Percentiles rank a stretch among this genome's conserved stretches.
These are phyloP conservation scores for Sindora glabra DNA, from an alignment of 306 rosid species.

Conservation along the genomic window DNA sequence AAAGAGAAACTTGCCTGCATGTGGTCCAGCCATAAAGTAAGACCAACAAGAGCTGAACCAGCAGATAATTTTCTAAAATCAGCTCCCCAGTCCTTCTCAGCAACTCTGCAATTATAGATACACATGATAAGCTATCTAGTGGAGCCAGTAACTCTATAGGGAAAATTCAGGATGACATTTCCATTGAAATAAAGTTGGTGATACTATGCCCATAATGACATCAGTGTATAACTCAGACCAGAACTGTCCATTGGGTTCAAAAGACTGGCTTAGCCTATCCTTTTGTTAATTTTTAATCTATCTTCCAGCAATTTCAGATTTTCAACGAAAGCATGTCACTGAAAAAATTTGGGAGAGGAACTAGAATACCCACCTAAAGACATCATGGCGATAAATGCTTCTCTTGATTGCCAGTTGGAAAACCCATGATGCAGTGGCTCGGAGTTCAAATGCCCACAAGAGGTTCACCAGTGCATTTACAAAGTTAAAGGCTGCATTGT, in stretches of 20 bases:
- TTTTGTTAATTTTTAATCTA: neutral
- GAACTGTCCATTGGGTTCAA: neutral
- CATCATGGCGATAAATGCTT: slow-evolving; percentile 55
- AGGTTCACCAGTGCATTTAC: slow-evolving; percentile 83
- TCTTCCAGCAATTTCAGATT: neutral
- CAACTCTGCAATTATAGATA: slow-evolving; percentile 54
- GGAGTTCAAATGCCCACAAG: slow-evolving; percentile 92
- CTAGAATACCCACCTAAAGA: slow-evolving; percentile 54
- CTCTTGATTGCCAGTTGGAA: slow-evolving; percentile 80
- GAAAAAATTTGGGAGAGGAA: slow-evolving; percentile 7
- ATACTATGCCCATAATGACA: neutral
- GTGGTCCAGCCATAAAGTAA: slow-evolving; percentile 94
- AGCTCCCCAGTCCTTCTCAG: slow-evolving; percentile 95
- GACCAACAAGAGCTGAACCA: slow-evolving; percentile 92
- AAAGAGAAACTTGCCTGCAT: slow-evolving; percentile 70
- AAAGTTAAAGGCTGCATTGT: slow-evolving; percentile 88
- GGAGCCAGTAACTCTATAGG: neutral
- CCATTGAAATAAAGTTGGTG: neutral
- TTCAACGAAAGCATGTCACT: neutral
- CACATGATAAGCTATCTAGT: slow-evolving; percentile 10
- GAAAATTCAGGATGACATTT: neutral
- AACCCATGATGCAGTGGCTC: slow-evolving; percentile 95
- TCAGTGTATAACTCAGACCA: neutral
- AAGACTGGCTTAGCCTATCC: neutral
- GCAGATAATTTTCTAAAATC: slow-evolving; percentile 92